Percentiles rank a stretch among this genome's conserved stretches.
Conservation (phyloP, 148 eudicot genomes). For the Rhododendron mucronatum region DNA sequence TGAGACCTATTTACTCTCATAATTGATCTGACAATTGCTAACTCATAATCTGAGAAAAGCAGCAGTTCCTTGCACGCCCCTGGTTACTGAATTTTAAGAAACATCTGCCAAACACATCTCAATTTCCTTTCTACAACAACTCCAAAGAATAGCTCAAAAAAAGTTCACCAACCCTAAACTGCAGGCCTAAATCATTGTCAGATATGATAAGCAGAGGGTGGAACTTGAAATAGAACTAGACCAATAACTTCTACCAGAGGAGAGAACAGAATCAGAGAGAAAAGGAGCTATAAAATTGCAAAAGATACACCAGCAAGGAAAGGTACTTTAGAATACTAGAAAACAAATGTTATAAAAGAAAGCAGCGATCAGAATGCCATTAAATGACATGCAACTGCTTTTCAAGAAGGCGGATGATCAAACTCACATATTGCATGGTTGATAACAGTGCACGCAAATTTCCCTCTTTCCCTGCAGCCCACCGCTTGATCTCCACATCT, state of each 20-base stretch:
- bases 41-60: neutral
- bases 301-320: neutral
- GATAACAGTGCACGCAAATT: slow-evolving; percentile 68
- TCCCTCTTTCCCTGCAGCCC: slow-evolving; percentile 75
- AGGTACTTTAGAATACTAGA: neutral
- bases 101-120: neutral
- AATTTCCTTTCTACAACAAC: neutral
- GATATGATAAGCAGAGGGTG: neutral
- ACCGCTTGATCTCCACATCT: slow-evolving; percentile 62
- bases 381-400: neutral
- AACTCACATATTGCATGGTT: slow-evolving; percentile 64
- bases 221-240: neutral
- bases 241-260: neutral
- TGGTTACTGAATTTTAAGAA: neutral
- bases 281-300: neutral
- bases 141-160: neutral
- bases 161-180: neutral
- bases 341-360: neutral
- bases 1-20: neutral
- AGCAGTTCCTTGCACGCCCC: neutral
- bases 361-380: neutral
- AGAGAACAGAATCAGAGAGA: neutral
- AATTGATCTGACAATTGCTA: neutral
- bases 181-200: neutral
- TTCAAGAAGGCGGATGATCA: neutral